phyloP scores from a whole-genome alignment of 768 basidiomycete species.

The Amanita fuliginea region DNA sequence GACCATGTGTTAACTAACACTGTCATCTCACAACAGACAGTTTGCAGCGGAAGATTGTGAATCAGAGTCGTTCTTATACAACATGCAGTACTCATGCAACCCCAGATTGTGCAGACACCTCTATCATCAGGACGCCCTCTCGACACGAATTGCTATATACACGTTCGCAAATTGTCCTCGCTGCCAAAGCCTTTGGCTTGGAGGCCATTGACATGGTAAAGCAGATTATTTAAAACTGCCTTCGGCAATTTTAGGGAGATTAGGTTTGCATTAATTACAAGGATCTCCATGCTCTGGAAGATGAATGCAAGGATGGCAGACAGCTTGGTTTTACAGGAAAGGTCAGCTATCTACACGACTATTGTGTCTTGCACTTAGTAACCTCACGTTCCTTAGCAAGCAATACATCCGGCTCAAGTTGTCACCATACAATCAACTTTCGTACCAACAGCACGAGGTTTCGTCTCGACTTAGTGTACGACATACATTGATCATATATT shows the following conservation, averaged over 20 bases:
- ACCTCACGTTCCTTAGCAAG: conserved; percentile 50
- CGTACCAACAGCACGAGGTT: conserved; percentile 64
- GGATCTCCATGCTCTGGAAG: conserved; percentile 48
- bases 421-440: conserved; percentile 68
- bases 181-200: conserved; percentile 75
- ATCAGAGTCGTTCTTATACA: conserved; percentile 10
- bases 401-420: conserved; percentile 84
- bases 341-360: conserved; percentile 22
- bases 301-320: conserved; percentile 73
- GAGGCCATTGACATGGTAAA: conserved; percentile 86
- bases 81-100: conserved; percentile 1
- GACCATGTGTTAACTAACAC: not conserved
- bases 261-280: conserved; percentile 88
- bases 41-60: conserved; percentile 94
- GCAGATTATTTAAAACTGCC: not conserved
- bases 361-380: not conserved
- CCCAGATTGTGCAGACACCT: conserved; percentile 82
- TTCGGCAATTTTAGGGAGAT: not conserved
- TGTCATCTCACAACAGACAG: conserved; percentile 25
- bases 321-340: conserved; percentile 89
- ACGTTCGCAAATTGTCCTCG: conserved; percentile 70
- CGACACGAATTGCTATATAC: conserved; percentile 74
- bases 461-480: not conserved
- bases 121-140: conserved; percentile 64
- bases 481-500: not conserved